Percentiles rank a stretch among this genome's conserved stretches.
phyloP scores from a whole-genome alignment of 2,329 filamentous ascomycete genomes.

The Leptographium radiaticola region DNA sequence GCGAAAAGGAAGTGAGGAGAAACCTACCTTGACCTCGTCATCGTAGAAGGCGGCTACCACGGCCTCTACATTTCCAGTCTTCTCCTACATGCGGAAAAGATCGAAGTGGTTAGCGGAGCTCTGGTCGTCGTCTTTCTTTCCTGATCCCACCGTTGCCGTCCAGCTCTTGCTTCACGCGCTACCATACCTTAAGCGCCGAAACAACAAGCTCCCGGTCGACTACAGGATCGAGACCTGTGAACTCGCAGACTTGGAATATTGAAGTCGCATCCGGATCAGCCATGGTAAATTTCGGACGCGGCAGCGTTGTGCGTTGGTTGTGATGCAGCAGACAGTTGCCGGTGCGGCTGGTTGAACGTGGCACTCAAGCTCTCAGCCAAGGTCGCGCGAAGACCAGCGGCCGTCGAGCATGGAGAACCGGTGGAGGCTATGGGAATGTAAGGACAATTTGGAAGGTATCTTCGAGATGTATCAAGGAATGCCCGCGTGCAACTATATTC shows the following conservation, averaged over 20 bases:
- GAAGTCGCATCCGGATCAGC: conserved; percentile 21
- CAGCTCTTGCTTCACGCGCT: no score
- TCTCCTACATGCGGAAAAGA: conserved; percentile 18
- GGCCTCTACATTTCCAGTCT: conserved; percentile 31
- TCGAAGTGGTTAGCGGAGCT: not conserved
- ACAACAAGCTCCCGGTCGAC: conserved; percentile 27
- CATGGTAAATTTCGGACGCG: conserved; percentile 9
- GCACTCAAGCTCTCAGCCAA: not conserved
- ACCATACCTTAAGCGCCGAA: conserved; percentile 24
- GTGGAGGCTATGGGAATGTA: not conserved
- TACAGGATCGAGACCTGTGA: conserved; percentile 21
- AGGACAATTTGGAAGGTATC: not conserved
- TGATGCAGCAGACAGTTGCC: not conserved
- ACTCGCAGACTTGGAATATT: conserved; percentile 28
- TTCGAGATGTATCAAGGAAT: no score
- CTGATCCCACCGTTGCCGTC: no score
- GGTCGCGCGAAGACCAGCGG: not conserved
- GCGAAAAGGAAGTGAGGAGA: not conserved
- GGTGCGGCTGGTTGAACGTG: not conserved
- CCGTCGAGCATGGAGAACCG: no score
- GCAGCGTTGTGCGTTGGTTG: not conserved
- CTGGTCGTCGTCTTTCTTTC: no score
- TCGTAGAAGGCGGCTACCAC: conserved; percentile 42
- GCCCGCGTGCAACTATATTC: no score
- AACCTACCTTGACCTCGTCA: conserved; percentile 28